phyloP scores from a whole-genome alignment of 768 basidiomycete genomes.

The Hericium rajendrae region DNA sequence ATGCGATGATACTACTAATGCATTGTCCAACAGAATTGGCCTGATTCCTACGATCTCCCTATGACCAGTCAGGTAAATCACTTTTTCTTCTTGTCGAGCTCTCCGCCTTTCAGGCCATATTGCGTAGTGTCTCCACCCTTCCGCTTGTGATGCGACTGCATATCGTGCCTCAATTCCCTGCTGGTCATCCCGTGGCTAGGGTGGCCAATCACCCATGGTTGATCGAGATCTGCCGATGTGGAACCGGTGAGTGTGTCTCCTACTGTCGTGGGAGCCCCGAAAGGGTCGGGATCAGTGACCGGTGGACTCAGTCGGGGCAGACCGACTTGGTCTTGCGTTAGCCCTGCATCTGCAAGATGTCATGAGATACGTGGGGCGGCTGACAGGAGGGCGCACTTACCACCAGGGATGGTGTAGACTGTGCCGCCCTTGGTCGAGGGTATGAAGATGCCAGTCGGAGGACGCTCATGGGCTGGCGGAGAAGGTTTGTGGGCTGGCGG shows the following conservation, averaged over 20 bases:
- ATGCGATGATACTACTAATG: too few species aligned
- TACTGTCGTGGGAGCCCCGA: not conserved
- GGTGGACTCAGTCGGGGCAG: not conserved
- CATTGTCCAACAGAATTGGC: too few species aligned
- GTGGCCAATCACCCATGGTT: not conserved
- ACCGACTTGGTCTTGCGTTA: not conserved
- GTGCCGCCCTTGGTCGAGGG: too few species aligned
- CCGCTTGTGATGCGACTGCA: not conserved
- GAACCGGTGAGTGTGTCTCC: not conserved
- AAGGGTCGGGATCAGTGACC: not conserved
- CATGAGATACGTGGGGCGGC: not conserved
- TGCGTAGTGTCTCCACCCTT: not conserved
- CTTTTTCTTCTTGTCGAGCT: not conserved
- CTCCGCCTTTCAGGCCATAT: not conserved
- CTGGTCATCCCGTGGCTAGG: not conserved
- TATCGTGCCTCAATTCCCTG: not conserved
- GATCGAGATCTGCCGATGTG: not conserved
- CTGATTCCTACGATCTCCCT: too few species aligned
- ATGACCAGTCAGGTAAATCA: too few species aligned
- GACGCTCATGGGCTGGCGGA: too few species aligned
- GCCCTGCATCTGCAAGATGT: too few species aligned
- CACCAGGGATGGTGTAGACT: too few species aligned
- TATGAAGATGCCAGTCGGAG: too few species aligned
- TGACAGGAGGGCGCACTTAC: not conserved
- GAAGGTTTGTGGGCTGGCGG: too few species aligned